A percentile compares a stretch with the other conserved stretches of the same genome.
Conservation (phyloP, 139 green algal genomes). For the Astrephomene gubernaculifera region DNA sequence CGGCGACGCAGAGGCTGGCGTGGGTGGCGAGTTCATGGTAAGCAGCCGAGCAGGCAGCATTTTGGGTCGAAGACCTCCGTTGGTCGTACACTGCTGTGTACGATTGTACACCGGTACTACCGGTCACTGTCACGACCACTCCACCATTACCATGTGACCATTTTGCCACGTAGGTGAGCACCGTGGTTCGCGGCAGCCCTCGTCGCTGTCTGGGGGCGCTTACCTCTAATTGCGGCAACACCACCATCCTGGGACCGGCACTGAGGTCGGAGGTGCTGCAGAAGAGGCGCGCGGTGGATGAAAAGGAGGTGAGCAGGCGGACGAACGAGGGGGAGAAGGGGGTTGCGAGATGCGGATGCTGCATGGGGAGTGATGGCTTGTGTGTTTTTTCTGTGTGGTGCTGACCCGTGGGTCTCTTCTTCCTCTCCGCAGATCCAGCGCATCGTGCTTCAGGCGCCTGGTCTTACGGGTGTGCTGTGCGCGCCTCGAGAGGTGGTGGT, state of each 20-base stretch:
- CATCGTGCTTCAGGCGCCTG: constrained; percentile 59
- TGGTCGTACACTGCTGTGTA: too few relatives aligned
- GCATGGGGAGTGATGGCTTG: too few relatives aligned
- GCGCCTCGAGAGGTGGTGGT: constrained; percentile 62
- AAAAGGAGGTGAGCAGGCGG: constrained; percentile 16
- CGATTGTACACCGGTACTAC: too few relatives aligned
- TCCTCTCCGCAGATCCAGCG: constrained; percentile 53
- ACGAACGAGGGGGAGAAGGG: neutral
- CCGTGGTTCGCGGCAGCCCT: constrained; percentile 56
- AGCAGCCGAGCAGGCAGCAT: too few relatives aligned
- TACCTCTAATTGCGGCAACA: constrained; percentile 44
- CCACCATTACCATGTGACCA: too few relatives aligned
- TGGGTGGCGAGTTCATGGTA: constrained; percentile 53
- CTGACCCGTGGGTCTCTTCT: too few relatives aligned
- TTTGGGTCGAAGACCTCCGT: too few relatives aligned
- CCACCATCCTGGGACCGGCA: constrained; percentile 69
- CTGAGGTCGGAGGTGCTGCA: constrained; percentile 46
- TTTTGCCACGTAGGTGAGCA: constrained; percentile 39
- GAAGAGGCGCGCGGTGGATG: constrained; percentile 6
- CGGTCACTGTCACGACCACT: too few relatives aligned
- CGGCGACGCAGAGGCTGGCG: constrained; percentile 12
- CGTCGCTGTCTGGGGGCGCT: constrained; percentile 59
- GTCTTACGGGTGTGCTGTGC: constrained; percentile 58
- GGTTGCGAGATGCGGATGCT: too few relatives aligned
- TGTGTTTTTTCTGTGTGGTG: too few relatives aligned